Base-by-base conservation (phyloP, 139 green algal genomes). In the Chlamydomonas sphaeroides region DNA sequence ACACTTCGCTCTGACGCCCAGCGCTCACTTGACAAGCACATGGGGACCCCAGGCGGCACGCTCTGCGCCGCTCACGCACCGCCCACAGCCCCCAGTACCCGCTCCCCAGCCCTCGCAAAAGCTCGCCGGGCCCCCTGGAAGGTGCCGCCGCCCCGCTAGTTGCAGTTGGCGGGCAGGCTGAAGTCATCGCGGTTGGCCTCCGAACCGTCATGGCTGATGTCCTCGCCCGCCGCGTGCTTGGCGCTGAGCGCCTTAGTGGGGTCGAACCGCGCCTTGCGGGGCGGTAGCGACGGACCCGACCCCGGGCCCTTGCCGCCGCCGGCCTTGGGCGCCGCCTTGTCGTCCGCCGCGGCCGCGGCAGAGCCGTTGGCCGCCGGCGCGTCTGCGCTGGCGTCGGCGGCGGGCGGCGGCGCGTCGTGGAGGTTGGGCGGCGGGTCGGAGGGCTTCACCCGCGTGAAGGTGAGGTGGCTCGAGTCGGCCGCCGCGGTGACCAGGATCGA, bases 211-310 rank as follows among this genome's bases (percentile, higher is more conserved):
- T n/a, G 20, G 0, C 8, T 51, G n/a, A 88, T 70, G 51, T 88
- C 84, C 76, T 77, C 84, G 8, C 84, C 84, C 36, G 23, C 23
- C n/a, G 69, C 57, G n/a, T 77, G 59, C 42, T 69, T 48, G 11
- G 75, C 73, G 35, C 59, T 78, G 15, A 88, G 70, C 59, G 68
- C 74, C 45, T 38, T 45, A 2, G 85, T 79, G 11, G 86, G 83
- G 49, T 90, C 86, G 65, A 90, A 90, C 45, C 73, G 78, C 17
- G 62, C 32, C 49, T 72, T 59, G 4, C 86, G 80, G 0, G 80
- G 35, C 32, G 72, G 73, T 65, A 81, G 67, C 56, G 53, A 8
- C 20, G 78, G 59, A 6, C 56, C 56, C 23, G 23, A 21, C 14
- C 51, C 68, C 68, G 38, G 30, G 56, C 32, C 32, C 41, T 70